phyloP scores from a whole-genome alignment of 495 filamentous ascomycete species.

The Podospora conica region DNA sequence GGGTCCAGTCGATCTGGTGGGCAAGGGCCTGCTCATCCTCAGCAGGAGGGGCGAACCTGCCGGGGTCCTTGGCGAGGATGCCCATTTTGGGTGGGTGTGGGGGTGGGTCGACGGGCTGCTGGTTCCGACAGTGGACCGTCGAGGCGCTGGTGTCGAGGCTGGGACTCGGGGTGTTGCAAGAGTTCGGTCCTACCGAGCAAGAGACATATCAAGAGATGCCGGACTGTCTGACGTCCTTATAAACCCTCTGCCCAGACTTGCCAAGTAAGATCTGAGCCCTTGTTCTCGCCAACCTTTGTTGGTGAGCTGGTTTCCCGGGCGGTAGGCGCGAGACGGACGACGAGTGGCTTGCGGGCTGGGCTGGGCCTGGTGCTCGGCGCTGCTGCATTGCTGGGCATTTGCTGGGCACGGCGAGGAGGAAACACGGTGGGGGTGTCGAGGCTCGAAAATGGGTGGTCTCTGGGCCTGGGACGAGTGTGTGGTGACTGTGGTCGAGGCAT shows the following conservation, averaged over 20 bases:
- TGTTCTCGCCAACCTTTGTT: not conserved
- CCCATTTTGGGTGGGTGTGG: not conserved
- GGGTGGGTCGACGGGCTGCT: not conserved
- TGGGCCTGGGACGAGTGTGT: not conserved
- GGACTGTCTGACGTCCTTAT: not conserved
- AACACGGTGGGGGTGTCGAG: not conserved
- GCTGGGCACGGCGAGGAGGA: not conserved
- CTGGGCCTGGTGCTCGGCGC: not conserved
- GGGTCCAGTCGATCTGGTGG: conserved; percentile 29
- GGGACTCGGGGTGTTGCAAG: not conserved
- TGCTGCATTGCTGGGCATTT: not conserved
- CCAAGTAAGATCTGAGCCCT: not conserved
- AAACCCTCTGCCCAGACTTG: not conserved
- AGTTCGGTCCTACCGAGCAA: not conserved
- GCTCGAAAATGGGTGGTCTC: not conserved
- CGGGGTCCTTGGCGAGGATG: conserved; percentile 5
- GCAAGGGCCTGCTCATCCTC: conserved; percentile 28
- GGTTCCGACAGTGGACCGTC: not conserved
- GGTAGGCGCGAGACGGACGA: not conserved
- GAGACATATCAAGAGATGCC: not conserved
- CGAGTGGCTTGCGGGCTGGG: not conserved
- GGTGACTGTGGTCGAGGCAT: not conserved
- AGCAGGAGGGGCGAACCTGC: conserved; percentile 6
- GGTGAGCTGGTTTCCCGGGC: not conserved
- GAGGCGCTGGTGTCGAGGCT: not conserved